Conservation (phyloP, 2,329 filamentous ascomycete species). For the Coniochaeta pulveracea region DNA sequence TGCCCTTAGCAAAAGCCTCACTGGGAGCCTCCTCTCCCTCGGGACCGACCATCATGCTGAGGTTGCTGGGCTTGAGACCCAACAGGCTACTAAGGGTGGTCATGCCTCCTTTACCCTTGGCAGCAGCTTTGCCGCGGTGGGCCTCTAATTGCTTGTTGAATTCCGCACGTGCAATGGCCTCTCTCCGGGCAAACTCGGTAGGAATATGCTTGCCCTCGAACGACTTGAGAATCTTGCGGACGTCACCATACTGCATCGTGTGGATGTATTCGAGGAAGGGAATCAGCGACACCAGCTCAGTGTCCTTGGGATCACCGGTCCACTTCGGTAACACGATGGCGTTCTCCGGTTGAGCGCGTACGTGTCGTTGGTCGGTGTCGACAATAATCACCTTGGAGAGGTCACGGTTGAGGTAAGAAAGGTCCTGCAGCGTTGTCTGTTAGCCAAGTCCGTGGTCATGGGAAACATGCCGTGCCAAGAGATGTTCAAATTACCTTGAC, state of each 20-base stretch:
- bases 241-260: constrained; percentile 83
- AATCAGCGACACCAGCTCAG: constrained; percentile 76
- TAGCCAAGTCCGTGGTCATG: constrained; percentile 5
- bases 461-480: neutral
- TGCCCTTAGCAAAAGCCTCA: constrained; percentile 79
- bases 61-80: constrained; percentile 62
- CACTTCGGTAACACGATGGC: constrained; percentile 86
- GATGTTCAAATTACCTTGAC: constrained; percentile 59
- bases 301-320: constrained; percentile 74
- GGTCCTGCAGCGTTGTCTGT: constrained; percentile 47
- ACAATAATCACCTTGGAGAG: constrained; percentile 91
- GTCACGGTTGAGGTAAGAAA: constrained; percentile 95
- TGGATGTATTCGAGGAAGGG: constrained; percentile 97
- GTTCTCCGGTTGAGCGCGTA: constrained; percentile 89
- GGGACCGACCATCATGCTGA: constrained; percentile 46
- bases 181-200: constrained; percentile 76
- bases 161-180: constrained; percentile 73
- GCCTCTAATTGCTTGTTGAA: constrained; percentile 69
- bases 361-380: constrained; percentile 74
- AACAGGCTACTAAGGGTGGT: constrained; percentile 60
- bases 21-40: constrained; percentile 60
- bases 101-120: constrained; percentile 41
- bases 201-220: constrained; percentile 87
- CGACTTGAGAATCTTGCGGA: constrained; percentile 74
- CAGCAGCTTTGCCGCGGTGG: constrained; percentile 52